A percentile compares a stretch with the other conserved stretches of the same genome.
These are phyloP conservation scores for Zarea fungicola DNA, from an alignment of 2,329 filamentous ascomycete genomes.

Conservation along the genomic window DNA sequence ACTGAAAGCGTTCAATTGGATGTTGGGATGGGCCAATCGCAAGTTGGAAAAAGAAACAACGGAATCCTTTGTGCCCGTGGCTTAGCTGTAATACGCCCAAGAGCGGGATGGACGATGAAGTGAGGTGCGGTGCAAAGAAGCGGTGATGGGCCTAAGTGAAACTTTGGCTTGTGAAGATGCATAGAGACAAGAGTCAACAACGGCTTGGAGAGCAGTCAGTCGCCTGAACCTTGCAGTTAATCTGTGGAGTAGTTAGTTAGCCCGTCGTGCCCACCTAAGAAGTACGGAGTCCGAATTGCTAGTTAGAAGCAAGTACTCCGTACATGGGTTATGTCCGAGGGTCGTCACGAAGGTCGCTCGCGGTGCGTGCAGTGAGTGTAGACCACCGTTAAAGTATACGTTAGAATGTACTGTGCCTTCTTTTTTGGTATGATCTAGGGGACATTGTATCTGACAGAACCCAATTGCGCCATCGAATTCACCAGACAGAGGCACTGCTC, in stretches of 20 bases:
- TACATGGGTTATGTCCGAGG: too few relatives aligned
- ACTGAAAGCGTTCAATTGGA: too few relatives aligned
- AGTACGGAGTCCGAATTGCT: too few relatives aligned
- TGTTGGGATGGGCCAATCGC: too few relatives aligned
- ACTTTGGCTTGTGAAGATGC: constrained; percentile 11
- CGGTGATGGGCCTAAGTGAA: constrained; percentile 11
- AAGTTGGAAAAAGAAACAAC: background rate
- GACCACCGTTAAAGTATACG: too few relatives aligned
- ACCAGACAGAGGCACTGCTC: background rate
- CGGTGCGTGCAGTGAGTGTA: too few relatives aligned
- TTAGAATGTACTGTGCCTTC: too few relatives aligned
- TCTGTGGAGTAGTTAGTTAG: constrained; percentile 8
- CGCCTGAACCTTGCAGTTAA: background rate
- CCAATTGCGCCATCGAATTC: background rate
- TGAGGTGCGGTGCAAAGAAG: constrained; percentile 4
- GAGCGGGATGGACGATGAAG: background rate
- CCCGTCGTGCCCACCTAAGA: too few relatives aligned
- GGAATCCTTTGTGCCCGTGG: background rate
- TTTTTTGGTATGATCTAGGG: background rate
- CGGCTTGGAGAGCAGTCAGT: background rate
- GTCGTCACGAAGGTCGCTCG: too few relatives aligned
- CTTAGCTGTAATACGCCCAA: background rate
- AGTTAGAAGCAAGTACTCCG: too few relatives aligned
- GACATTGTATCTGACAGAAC: background rate
- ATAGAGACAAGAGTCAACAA: constrained; percentile 13